These are phyloP conservation scores for Ustilago loliicola DNA, from an alignment of 1,284 basidiomycete species.

Conservation along the genomic window DNA sequence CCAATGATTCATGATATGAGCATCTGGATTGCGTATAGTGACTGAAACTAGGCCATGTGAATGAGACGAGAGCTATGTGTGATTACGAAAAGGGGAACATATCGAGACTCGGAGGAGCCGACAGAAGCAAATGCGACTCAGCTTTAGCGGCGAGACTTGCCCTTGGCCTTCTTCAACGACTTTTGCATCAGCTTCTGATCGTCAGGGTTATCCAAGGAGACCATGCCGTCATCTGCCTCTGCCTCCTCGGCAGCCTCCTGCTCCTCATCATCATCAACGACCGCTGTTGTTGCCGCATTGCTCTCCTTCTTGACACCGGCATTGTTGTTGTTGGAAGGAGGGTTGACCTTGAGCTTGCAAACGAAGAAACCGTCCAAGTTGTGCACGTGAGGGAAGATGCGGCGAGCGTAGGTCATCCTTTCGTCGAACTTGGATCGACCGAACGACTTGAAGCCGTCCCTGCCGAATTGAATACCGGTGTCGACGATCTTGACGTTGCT, in stretches of 20 bases:
- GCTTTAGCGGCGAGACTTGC: conserved; percentile 28
- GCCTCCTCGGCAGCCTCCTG: conserved; percentile 1
- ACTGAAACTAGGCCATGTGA: neutral
- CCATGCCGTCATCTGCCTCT: conserved; percentile 16
- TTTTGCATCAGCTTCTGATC: conserved; percentile 54
- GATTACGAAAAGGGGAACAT: conserved; percentile 1
- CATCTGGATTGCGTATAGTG: neutral
- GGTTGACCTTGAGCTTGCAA: conserved; percentile 90
- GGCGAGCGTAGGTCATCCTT: conserved; percentile 74
- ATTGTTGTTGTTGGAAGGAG: conserved; percentile 37
- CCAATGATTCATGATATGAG: neutral
- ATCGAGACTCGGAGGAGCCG: neutral
- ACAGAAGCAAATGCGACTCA: conserved; percentile 1
- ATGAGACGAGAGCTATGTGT: neutral
- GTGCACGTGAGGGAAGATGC: conserved; percentile 71
- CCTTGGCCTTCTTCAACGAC: conserved; percentile 44
- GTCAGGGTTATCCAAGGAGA: conserved; percentile 41
- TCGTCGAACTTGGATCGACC: conserved; percentile 89
- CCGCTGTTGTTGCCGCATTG: neutral
- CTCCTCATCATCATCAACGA: conserved; percentile 7
- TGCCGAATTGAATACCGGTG: conserved; percentile 91
- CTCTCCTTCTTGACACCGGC: conserved; percentile 1
- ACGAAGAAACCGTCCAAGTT: conserved; percentile 98
- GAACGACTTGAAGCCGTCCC: conserved; percentile 89
- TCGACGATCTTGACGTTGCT: conserved; percentile 95